phyloP scores from a whole-genome alignment of 2,329 filamentous ascomycete genomes.

The Fusarium piperis region DNA sequence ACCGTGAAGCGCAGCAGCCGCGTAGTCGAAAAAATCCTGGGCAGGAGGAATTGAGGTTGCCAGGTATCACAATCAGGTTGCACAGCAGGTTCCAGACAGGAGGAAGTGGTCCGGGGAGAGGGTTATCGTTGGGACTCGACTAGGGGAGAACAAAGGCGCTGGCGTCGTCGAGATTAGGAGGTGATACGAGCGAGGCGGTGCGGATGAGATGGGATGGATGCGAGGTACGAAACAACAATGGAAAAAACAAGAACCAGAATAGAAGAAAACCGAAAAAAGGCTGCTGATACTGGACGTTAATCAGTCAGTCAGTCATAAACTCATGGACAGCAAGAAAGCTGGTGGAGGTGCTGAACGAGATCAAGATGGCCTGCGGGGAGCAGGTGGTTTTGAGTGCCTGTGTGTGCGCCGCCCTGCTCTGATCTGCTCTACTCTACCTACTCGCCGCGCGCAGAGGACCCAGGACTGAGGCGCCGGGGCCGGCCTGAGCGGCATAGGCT shows the following conservation, averaged over 20 bases:
- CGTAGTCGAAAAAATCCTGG: constrained; percentile 11
- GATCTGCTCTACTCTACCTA: background rate
- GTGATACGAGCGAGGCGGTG: background rate
- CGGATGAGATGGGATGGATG: background rate
- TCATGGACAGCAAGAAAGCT: constrained; percentile 40
- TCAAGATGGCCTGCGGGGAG: constrained; percentile 37
- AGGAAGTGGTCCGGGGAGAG: constrained; percentile 13
- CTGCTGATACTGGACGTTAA: constrained; percentile 38
- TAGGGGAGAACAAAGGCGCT: background rate
- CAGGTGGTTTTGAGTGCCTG: constrained; percentile 40
- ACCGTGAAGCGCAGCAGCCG: constrained; percentile 33
- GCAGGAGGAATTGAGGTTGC: constrained; percentile 22
- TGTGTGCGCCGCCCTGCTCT: background rate
- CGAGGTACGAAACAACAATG: constrained; percentile 4
- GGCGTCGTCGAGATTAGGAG: constrained; percentile 23
- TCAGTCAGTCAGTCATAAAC: constrained; percentile 35
- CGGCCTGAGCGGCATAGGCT: constrained; percentile 43
- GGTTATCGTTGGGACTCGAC: constrained; percentile 9
- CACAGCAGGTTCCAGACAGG: constrained; percentile 20
- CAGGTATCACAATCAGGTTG: constrained; percentile 31
- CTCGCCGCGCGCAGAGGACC: background rate
- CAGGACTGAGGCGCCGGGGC: constrained; percentile 33
- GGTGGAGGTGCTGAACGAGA: constrained; percentile 33
- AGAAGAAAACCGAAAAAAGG: constrained; percentile 12
- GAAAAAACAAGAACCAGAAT: background rate